Evolutionary conservation across 2,329 filamentous ascomycete species (phyloP).

Genomic region (Diaporthe australafricana): DNA sequence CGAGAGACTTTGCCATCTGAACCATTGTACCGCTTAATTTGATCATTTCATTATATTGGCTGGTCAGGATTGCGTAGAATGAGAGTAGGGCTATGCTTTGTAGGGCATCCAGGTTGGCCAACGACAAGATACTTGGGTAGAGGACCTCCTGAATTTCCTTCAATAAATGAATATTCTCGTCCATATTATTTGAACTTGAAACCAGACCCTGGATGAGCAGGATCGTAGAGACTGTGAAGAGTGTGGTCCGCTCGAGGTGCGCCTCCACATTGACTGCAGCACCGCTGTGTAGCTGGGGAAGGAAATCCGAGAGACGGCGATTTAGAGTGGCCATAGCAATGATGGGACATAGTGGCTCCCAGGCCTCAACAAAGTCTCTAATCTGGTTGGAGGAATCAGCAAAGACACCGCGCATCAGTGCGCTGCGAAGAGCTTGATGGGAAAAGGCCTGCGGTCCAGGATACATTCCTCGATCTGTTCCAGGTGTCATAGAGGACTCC

Average conservation of each 20-base stretch:
- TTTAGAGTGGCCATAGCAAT: not conserved
- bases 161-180: not conserved
- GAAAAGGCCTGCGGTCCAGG: not conserved
- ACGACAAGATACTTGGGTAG: not conserved
- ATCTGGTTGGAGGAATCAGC: not conserved
- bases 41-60: slow-evolving; percentile 20
- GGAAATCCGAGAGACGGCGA: not conserved
- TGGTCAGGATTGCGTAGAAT: not conserved
- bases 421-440: not conserved
- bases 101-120: slow-evolving; percentile 20
- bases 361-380: not conserved
- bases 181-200: not conserved
- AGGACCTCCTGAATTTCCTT: not conserved
- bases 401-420: not conserved
- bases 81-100: slow-evolving; percentile 16
- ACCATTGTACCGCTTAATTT: slow-evolving; percentile 21
- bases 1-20: slow-evolving; percentile 17
- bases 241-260: not conserved
- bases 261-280: not conserved
- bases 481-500: not conserved
- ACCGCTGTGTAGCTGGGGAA: not conserved
- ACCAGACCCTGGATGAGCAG: not conserved
- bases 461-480: not conserved
- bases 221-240: not conserved
- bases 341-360: slow-evolving; percentile 9